These are phyloP conservation scores for Dendrobium nobile DNA, from an alignment of 106 monocot genomes.

Conservation along the genomic window DNA sequence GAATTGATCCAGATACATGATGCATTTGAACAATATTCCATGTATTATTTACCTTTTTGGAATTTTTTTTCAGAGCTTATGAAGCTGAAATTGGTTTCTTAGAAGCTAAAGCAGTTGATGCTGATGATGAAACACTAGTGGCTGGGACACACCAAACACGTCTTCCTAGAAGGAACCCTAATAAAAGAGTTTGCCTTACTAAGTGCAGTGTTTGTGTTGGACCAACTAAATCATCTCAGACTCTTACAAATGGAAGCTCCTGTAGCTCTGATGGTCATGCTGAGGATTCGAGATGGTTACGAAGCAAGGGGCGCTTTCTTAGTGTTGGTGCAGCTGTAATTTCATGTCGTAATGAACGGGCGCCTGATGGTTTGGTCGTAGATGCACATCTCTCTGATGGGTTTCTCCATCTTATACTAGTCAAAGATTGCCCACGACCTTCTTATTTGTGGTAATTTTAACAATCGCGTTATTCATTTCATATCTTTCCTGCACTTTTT, in stretches of 20 bases:
- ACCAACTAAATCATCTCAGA: conserved; percentile 6
- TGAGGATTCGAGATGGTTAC: conserved; percentile 46
- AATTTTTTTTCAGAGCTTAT: conserved; percentile 49
- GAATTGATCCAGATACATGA: background rate
- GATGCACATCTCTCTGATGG: conserved; percentile 93
- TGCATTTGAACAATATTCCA: background rate
- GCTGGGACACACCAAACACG: conserved; percentile 6
- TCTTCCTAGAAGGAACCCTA: conserved; percentile 12
- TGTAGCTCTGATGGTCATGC: conserved; percentile 4
- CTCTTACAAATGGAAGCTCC: conserved; percentile 11
- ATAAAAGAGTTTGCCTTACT: conserved; percentile 37
- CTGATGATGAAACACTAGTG: conserved; percentile 8
- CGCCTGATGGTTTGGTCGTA: conserved; percentile 87
- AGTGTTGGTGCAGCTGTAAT: conserved; percentile 88
- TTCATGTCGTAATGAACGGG: conserved; percentile 89
- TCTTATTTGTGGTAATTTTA: conserved; percentile 65
- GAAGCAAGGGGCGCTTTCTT: conserved; percentile 57
- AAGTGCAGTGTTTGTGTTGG: conserved; percentile 52
- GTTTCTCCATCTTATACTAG: conserved; percentile 84
- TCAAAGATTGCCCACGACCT: conserved; percentile 81
- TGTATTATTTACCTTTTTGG: background rate
- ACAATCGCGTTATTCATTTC: background rate
- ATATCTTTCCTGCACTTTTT: background rate
- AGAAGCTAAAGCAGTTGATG: conserved; percentile 21
- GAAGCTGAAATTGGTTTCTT: conserved; percentile 75